Conservation (phyloP, 164 flowering plant species). For the Malania oleifera region DNA sequence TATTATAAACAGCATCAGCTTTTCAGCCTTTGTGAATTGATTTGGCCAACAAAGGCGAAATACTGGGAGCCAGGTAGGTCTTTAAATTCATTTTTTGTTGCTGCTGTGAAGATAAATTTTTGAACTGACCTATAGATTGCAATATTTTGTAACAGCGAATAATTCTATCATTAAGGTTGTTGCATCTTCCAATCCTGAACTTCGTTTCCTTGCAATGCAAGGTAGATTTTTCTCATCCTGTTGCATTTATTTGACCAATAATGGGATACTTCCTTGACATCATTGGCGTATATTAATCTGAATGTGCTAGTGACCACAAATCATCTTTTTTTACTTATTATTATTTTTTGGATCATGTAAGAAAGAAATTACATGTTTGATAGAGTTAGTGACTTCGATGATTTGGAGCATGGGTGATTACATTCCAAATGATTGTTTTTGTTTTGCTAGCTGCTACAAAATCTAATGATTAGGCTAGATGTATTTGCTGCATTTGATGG, state of each 20-base stretch:
- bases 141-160: constrained; percentile 18
- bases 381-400: background rate
- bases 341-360: too few relatives aligned
- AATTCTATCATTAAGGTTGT: constrained; percentile 23
- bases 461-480: too few relatives aligned
- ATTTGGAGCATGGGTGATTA: too few relatives aligned
- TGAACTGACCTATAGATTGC: background rate
- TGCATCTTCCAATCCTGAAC: constrained; percentile 42
- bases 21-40: constrained; percentile 35
- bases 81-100: background rate
- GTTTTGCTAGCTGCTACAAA: too few relatives aligned
- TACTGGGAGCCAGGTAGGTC: constrained; percentile 29
- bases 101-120: background rate
- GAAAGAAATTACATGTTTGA: too few relatives aligned
- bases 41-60: constrained; percentile 50
- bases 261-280: too few relatives aligned
- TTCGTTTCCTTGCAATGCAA: constrained; percentile 67
- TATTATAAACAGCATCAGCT: constrained; percentile 49
- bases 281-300: too few relatives aligned
- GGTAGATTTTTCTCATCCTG: constrained; percentile 32
- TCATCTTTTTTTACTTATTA: too few relatives aligned
- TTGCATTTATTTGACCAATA: too few relatives aligned
- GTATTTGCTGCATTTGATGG: too few relatives aligned
- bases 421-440: too few relatives aligned
- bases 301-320: too few relatives aligned